Base-by-base conservation (phyloP, 176 grass and related monocot species). In the Aegilops umbellulata region DNA sequence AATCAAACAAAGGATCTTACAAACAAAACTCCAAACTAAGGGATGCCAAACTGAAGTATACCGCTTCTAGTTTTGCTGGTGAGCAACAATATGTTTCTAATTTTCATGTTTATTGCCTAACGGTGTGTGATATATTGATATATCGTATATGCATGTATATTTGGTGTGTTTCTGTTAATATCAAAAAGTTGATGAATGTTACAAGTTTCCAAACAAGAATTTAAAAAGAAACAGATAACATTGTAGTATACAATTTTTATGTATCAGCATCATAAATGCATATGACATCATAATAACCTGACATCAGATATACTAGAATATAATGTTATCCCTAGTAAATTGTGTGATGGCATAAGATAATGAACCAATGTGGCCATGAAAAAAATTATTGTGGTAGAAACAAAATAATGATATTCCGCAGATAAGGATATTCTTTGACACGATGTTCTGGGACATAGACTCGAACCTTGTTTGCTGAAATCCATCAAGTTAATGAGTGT, bases 381-480 rank as follows among this genome's bases (percentile, higher is more conserved):
- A 34, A 69, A 62, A 4, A 41, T 25, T 23, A 77, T 38, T 42
- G 24, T 75, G 76, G 76, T 42, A 69, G 8, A 84, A 66, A 80
- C 11, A 76, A 84, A 66, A 86, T 80, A 76, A 61, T 31, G 7
- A 53, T 76, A 82, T 75, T 41, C 19, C 15, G 57, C 69, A 87
- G 11, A 87, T 78, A 90, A 97, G 95, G 95, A 98, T 98, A 98
- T 98, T 98, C 80, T 92, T 98, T 77, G 90, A 91, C 70, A 95
- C 83, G 29, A 98, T 93, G 80, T 88, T 87, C 79, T 95, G 89
- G 68, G 95, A 98, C 95, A 98, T 98, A 42, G 91, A 76, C 80
- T 98, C 93, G 20, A 98, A 98, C 85, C 95, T 91, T 55, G 85
- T 90, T 98, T 98, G 93, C 95, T 98, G 91, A 83, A 95, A 92